Evolutionary conservation across 1,284 basidiomycete genomes (phyloP).

Genomic region (Heterobasidion irregulare): DNA sequence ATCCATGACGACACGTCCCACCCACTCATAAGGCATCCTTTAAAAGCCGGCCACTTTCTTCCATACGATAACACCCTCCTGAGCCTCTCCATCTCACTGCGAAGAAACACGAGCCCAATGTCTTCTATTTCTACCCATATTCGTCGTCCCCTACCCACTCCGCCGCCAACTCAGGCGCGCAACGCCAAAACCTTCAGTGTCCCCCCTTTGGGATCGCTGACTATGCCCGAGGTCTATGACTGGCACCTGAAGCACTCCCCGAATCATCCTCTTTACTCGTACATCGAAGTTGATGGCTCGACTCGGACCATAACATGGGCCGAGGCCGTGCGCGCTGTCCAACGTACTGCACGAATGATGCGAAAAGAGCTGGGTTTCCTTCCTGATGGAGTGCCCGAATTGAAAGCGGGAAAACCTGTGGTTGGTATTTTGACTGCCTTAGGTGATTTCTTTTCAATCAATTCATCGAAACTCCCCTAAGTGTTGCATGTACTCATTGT

Average conservation of each 20-base stretch:
- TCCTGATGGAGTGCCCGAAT: not conserved
- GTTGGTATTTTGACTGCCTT: conserved; percentile 11
- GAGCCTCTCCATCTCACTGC: too few relatives aligned
- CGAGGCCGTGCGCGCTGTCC: conserved; percentile 15
- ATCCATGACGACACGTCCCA: too few relatives aligned
- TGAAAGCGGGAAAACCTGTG: not conserved
- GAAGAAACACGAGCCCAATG: not conserved
- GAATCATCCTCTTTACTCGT: conserved; percentile 17
- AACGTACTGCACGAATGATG: conserved; percentile 16
- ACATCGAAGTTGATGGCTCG: conserved; percentile 4
- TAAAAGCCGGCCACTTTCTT: too few relatives aligned
- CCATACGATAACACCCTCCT: too few relatives aligned
- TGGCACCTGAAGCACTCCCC: conserved; percentile 16
- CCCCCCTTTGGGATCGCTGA: not conserved
- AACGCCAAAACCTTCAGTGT: not conserved
- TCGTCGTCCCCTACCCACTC: not conserved
- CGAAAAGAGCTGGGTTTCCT: not conserved
- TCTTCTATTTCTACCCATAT: not conserved
- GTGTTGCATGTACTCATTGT: not conserved
- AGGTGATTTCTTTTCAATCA: conserved; percentile 1
- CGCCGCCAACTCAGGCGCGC: not conserved
- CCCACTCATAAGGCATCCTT: too few relatives aligned
- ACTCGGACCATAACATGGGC: conserved; percentile 14
- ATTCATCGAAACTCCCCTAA: not conserved
- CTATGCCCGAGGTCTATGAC: conserved; percentile 17